Conservation (phyloP, 2,329 filamentous ascomycete species). For the Curvularia verruculosa region DNA sequence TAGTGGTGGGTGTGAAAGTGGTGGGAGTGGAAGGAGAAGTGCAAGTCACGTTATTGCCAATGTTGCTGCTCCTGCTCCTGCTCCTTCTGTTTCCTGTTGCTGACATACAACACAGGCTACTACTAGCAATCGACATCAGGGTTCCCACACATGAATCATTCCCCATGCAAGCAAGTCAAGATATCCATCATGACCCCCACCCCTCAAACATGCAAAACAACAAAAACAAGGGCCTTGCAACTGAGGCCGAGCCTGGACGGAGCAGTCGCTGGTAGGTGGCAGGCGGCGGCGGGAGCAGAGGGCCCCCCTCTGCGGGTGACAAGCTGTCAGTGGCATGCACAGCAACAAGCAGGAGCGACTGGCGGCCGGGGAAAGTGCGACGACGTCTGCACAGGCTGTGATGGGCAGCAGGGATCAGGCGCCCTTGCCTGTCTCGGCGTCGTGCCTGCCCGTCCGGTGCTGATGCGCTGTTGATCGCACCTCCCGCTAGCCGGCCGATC, state of each 20-base stretch:
- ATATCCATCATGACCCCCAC: neutral
- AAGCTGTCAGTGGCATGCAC: conserved; percentile 29
- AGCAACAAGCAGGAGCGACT: conserved; percentile 21
- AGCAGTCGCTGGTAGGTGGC: neutral
- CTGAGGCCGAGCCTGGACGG: neutral
- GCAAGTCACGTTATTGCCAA: neutral
- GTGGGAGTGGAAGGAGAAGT: no score
- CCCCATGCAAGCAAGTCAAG: neutral
- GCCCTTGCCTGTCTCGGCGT: conserved; percentile 28
- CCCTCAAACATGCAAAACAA: neutral
- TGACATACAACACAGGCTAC: no score
- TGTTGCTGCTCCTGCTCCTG: neutral
- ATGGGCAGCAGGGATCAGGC: conserved; percentile 42
- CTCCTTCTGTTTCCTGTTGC: neutral
- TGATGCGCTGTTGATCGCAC: conserved; percentile 23
- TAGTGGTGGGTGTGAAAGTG: no score
- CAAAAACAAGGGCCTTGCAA: neutral
- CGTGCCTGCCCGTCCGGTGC: conserved; percentile 26
- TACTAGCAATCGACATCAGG: no score
- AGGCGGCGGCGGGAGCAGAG: conserved; percentile 16
- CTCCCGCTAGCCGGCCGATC: conserved; percentile 43
- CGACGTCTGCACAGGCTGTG: conserved; percentile 19
- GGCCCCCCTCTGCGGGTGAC: conserved; percentile 28
- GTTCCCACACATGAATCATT: neutral
- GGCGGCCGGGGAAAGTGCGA: conserved; percentile 38